Evolutionary conservation across 768 basidiomycete genomes (phyloP).

Genomic region (Mycena floridula): DNA sequence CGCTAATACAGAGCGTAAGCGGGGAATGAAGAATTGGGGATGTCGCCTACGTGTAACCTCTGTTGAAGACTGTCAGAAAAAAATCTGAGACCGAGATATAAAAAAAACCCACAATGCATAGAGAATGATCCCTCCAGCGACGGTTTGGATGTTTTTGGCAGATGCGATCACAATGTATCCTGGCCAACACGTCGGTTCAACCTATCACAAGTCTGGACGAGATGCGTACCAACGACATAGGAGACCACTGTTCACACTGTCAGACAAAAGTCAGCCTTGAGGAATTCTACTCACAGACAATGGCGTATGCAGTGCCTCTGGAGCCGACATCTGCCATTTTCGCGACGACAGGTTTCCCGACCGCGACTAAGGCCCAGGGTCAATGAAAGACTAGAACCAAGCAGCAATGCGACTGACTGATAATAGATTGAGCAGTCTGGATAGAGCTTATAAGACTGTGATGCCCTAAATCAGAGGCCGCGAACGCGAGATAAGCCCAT

Average conservation of each 20-base stretch:
- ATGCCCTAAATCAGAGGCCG: constrained; percentile 43
- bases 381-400: neutral
- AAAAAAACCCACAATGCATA: constrained; percentile 42
- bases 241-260: constrained; percentile 35
- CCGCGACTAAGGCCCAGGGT: constrained; percentile 22
- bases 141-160: constrained; percentile 33
- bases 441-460: constrained; percentile 55
- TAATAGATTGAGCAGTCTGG: constrained; percentile 46
- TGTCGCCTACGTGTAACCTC: constrained; percentile 59
- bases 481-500: constrained; percentile 54
- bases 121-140: constrained; percentile 51
- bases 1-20: no score
- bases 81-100: constrained; percentile 7
- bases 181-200: constrained; percentile 8
- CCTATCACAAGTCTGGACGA: constrained; percentile 4
- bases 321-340: constrained; percentile 70
- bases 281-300: constrained; percentile 39
- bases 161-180: constrained; percentile 52
- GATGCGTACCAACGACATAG: constrained; percentile 48
- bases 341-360: constrained; percentile 64
- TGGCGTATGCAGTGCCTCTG: constrained; percentile 54
- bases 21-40: constrained; percentile 18
- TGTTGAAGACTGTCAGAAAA: constrained; percentile 23
- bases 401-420: constrained; percentile 33
- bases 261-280: neutral